These are phyloP conservation scores for Triticum timopheevii DNA, from an alignment of 176 grass and related monocot species.

Conservation along the genomic window DNA sequence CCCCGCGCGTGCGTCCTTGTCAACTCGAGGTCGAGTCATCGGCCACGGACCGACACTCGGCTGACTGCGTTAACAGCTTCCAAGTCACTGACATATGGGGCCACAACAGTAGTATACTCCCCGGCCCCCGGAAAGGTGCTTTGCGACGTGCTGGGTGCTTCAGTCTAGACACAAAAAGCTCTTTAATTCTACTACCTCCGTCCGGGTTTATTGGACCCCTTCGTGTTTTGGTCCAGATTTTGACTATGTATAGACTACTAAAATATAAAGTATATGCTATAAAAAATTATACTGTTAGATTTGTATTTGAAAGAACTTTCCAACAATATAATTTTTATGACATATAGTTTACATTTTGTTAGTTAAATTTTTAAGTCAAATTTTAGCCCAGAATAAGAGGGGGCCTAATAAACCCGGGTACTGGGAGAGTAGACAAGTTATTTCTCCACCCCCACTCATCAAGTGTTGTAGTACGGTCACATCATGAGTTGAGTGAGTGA, in stretches of 20 bases:
- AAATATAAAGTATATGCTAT: too few species aligned
- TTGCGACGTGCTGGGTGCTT: neutral
- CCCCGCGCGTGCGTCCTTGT: conserved; percentile 4
- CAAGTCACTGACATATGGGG: neutral
- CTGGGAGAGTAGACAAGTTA: neutral
- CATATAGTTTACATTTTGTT: too few species aligned
- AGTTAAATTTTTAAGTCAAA: too few species aligned
- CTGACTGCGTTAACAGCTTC: neutral
- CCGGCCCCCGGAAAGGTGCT: neutral
- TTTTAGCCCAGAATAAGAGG: too few species aligned
- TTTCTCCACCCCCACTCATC: neutral
- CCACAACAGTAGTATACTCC: neutral
- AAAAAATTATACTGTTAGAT: too few species aligned
- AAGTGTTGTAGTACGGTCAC: neutral
- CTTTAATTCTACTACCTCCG: neutral
- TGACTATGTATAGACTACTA: too few species aligned
- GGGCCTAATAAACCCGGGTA: too few species aligned
- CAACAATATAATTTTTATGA: too few species aligned
- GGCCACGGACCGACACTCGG: neutral
- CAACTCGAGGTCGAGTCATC: conserved; percentile 2
- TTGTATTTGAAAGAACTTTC: too few species aligned
- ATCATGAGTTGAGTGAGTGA: neutral
- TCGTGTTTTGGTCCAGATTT: too few species aligned
- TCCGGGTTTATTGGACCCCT: too few species aligned
- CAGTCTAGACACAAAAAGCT: neutral